Conservation (phyloP, 495 filamentous ascomycete species). For the Talaromyces trachyspermus region DNA sequence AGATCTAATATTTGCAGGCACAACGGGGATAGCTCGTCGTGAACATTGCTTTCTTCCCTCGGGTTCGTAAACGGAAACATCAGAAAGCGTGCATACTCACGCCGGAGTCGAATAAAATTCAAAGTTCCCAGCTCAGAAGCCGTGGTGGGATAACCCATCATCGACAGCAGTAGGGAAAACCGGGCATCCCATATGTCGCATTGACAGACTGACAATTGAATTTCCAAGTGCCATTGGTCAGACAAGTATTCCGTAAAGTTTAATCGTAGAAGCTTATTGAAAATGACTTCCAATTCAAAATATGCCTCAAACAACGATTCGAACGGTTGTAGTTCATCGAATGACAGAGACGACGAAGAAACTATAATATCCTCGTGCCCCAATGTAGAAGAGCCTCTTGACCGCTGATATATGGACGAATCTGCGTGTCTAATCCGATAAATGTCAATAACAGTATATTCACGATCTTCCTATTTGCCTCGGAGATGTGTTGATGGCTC, state of each 20-base stretch:
- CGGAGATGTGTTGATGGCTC: background rate
- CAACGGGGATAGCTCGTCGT: background rate
- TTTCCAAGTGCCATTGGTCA: background rate
- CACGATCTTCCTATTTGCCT: background rate
- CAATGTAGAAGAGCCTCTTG: conserved; percentile 6
- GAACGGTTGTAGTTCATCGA: too few species aligned
- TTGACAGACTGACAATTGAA: background rate
- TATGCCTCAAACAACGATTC: background rate
- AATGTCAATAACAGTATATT: background rate
- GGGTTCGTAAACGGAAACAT: background rate
- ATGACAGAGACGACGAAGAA: background rate
- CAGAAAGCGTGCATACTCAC: background rate
- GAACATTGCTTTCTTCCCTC: background rate
- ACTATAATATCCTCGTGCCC: background rate
- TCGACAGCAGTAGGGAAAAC: background rate
- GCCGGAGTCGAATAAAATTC: conserved; percentile 2
- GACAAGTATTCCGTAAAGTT: background rate
- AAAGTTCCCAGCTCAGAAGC: background rate
- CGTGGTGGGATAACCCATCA: background rate
- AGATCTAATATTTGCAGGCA: conserved; percentile 1
- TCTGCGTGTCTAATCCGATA: background rate
- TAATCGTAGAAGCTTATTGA: conserved; percentile 3
- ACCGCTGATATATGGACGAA: conserved; percentile 1
- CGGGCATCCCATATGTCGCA: background rate
- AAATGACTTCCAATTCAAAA: background rate